Evolutionary conservation across 352 stramenopile species (phyloP).

Genomic region (Pythium insidiosum): DNA sequence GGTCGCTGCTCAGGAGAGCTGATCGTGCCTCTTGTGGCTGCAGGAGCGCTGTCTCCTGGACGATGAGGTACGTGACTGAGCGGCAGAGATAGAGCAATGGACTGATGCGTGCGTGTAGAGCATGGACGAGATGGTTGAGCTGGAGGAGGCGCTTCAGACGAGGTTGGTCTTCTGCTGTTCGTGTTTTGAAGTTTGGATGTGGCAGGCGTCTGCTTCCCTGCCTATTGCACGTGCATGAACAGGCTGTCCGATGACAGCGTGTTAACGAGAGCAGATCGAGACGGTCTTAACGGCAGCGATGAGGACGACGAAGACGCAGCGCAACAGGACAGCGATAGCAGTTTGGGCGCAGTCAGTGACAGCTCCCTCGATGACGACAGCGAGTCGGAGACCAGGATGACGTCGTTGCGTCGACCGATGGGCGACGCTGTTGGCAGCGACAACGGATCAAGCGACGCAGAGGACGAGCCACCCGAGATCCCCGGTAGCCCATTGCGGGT

Average conservation of each 20-base stretch:
- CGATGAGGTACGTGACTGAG: too few species aligned
- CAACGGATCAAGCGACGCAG: too few species aligned
- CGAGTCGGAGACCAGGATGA: neutral
- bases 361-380: too few species aligned
- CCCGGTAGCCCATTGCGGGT: constrained; percentile 47
- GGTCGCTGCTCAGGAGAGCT: too few species aligned
- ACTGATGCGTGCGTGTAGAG: too few species aligned
- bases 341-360: neutral
- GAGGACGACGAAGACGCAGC: neutral
- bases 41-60: too few species aligned
- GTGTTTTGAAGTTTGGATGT: neutral
- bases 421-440: neutral
- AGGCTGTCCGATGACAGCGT: too few species aligned
- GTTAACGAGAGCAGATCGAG: too few species aligned
- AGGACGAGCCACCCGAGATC: constrained; percentile 63
- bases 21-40: too few species aligned
- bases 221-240: neutral
- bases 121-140: neutral
- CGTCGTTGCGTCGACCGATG: neutral
- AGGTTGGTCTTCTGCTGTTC: neutral
- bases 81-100: too few species aligned
- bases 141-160: neutral
- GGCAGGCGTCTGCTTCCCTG: neutral
- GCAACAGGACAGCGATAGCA: too few species aligned
- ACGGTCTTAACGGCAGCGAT: neutral